Evolutionary conservation across 225 moss, liverwort and hornwort species (phyloP), one percentile per base, ranked within the genome.

Genomic region (Marchantia paleacea): DNA sequence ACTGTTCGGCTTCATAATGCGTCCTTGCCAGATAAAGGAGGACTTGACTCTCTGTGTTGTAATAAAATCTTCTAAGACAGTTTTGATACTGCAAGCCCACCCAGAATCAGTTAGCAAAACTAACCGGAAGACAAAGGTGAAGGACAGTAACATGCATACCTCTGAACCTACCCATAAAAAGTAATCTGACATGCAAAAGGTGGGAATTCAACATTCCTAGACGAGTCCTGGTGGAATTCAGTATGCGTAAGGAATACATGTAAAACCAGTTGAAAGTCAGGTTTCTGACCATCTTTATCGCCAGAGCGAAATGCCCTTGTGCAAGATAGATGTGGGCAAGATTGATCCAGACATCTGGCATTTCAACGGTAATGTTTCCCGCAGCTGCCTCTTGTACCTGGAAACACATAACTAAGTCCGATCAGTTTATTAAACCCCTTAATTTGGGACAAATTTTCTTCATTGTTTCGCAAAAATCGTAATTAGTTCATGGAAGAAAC

Each of bases 291-390:
- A 99, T 99, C 83, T 99, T 99, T 64, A 99, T 92, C 58, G 99
- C 99, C 7, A 95, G 87, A 69, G 90, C 91, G 85, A 99, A 95
- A 76, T 99, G 99, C 53, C 99, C 99, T 85, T 99, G 99, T 65
- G 99, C 99, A 78, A 94, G 89, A 81, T 94, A 99, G 79, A 95
- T 93, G 82, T 99, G 99, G 13, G 92, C 99, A 80, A 99, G 87
- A 71, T 99, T 99, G 75, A 99, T 95, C 99, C 95, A 99, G 24
- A 94, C 95, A 86, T 99, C 95, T 73, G 95, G 92, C 95, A 95
- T 95, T 65, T 92, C 95, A 49, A 95, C 92, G 14, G 94, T 89
- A 31, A 92, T 85, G 77, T 94, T 92, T 57, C 99, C 99, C 49
- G 94, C 91, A 22, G 99, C 99, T 72, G 99, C 95, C 83, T 99